A percentile compares a stretch with the other conserved stretches of the same genome.
Evolutionary conservation across 345 rosid species (phyloP).

Genomic region (Nasturtium officinale): DNA sequence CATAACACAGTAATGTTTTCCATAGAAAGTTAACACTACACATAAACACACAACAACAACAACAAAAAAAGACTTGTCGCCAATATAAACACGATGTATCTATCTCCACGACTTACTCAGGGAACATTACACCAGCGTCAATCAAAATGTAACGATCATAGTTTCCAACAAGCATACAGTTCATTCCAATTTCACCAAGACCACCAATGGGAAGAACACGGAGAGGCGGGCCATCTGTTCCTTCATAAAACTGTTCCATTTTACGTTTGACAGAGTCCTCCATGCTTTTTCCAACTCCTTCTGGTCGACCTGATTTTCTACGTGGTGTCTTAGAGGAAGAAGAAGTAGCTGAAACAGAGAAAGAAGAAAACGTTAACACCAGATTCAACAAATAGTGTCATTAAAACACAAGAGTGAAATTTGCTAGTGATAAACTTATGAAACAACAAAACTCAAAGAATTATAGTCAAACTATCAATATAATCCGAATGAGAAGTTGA

Average conservation of each 20-base stretch:
- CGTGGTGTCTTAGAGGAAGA: slow-evolving; percentile 54
- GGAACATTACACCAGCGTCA: slow-evolving; percentile 97
- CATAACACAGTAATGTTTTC: slow-evolving; percentile 15
- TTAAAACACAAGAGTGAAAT: not conserved
- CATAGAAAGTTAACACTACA: slow-evolving; percentile 25
- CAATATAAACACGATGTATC: slow-evolving; percentile 11
- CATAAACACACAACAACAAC: not conserved
- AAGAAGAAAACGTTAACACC: slow-evolving; percentile 1
- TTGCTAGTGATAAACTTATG: not conserved
- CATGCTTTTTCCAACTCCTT: slow-evolving; percentile 90
- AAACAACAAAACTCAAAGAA: not conserved
- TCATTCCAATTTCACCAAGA: slow-evolving; percentile 99
- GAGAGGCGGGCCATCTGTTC: slow-evolving; percentile 86
- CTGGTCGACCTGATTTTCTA: slow-evolving; percentile 59
- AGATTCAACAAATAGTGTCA: slow-evolving; percentile 11
- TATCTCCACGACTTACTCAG: slow-evolving; percentile 73
- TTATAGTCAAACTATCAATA: not conserved
- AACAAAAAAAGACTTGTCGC: not conserved
- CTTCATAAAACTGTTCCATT: slow-evolving; percentile 97
- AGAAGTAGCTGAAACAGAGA: slow-evolving; percentile 44
- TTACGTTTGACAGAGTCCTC: slow-evolving; percentile 95
- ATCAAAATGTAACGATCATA: slow-evolving; percentile 88
- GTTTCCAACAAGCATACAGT: slow-evolving; percentile 99
- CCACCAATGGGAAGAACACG: slow-evolving; percentile 98
- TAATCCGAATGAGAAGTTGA: not conserved